Percentiles rank a stretch among this genome's conserved stretches.
Conservation (phyloP, 2,329 filamentous ascomycete species). For the Coniochaeta sp. region DNA sequence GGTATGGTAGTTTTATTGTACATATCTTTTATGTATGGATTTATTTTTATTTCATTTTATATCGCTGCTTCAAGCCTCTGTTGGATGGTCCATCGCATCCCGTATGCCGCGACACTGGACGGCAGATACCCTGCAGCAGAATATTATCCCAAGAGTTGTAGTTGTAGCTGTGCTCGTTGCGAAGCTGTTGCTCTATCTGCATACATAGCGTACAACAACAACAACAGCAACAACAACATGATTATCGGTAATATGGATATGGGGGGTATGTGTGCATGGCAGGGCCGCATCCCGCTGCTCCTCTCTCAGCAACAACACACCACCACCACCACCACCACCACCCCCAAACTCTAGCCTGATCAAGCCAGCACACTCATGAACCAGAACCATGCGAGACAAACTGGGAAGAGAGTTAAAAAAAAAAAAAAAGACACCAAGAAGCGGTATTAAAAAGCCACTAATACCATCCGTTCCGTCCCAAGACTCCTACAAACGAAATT, state of each 20-base stretch:
- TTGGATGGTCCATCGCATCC: no score
- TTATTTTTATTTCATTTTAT: no score
- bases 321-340: not conserved
- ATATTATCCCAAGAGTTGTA: no score
- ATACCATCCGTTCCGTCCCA: conserved; percentile 5
- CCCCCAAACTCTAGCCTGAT: conserved; percentile 2
- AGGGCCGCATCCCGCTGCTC: not conserved
- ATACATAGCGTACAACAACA: conserved; percentile 18
- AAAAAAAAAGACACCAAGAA: conserved; percentile 7
- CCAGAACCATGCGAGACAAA: conserved; percentile 3
- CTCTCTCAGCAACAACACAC: not conserved
- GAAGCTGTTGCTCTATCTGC: conserved; percentile 20
- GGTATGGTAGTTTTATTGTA: no score
- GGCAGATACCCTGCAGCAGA: no score
- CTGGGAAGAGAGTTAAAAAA: conserved; percentile 9
- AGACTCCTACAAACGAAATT: not conserved
- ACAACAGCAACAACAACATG: conserved; percentile 4
- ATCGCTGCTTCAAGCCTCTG: no score
- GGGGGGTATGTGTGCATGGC: no score
- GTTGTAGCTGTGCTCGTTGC: not conserved
- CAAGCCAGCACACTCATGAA: conserved; percentile 5
- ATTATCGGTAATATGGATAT: not conserved
- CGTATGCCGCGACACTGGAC: no score
- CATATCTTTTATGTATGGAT: no score
- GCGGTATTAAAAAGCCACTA: conserved; percentile 14